Conservation (phyloP, 2,329 filamentous ascomycete genomes). For the Davidsoniella neocaledoniae region DNA sequence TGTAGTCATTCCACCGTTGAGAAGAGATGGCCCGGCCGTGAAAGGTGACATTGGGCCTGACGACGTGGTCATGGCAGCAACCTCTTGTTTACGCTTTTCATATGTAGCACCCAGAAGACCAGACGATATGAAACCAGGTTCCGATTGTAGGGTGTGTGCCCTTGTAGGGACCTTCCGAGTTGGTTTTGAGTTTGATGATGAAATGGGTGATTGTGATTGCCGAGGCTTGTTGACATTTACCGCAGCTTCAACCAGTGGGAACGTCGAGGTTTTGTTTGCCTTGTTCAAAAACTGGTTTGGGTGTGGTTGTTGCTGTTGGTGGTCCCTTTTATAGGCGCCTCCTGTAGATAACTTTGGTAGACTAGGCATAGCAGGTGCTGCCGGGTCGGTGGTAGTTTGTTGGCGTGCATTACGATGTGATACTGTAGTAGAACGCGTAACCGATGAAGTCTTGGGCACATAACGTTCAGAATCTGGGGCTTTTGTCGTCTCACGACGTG, state of each 20-base stretch:
- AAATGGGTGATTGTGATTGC: background rate
- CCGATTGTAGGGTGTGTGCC: conserved; percentile 1
- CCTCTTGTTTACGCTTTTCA: conserved; percentile 28
- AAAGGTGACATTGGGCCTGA: conserved; percentile 24
- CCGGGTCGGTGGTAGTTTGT: conserved; percentile 9
- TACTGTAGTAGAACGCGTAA: conserved; percentile 6
- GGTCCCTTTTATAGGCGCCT: too few relatives aligned
- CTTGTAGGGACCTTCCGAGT: conserved; percentile 2
- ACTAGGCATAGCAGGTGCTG: conserved; percentile 4
- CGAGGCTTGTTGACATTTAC: conserved; percentile 3
- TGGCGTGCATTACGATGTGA: background rate
- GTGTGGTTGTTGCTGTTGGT: background rate
- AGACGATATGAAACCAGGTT: conserved; percentile 30
- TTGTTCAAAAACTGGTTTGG: conserved; percentile 1
- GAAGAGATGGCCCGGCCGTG: conserved; percentile 37
- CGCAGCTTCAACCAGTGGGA: conserved; percentile 7
- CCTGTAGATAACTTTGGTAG: background rate
- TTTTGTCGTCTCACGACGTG: conserved; percentile 6
- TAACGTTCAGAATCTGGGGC: conserved; percentile 5
- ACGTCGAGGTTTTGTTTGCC: background rate
- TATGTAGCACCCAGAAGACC: conserved; percentile 36
- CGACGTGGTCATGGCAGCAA: conserved; percentile 11
- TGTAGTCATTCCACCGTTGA: conserved; percentile 25
- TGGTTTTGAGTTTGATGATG: background rate
- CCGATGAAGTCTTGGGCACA: background rate